Evolutionary conservation across 169 alveolate species (phyloP).

Genomic region (Plasmodium sp.): DNA sequence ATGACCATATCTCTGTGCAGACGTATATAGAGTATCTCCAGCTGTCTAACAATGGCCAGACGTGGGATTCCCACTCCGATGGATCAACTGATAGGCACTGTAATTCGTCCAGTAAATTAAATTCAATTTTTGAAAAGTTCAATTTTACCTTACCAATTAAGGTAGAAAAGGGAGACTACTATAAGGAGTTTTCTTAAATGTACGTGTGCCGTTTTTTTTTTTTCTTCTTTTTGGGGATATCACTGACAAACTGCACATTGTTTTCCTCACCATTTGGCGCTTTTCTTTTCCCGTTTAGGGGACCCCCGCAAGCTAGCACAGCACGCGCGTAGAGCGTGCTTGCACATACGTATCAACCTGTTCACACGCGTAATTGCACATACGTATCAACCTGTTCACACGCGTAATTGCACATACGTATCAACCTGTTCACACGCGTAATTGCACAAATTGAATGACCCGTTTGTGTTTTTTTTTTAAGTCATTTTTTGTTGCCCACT

Average conservation of each 20-base stretch:
- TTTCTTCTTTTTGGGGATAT: neutral
- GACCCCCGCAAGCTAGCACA: neutral
- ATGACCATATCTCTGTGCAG: slow-evolving; percentile 56
- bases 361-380: neutral
- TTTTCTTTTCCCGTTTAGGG: neutral
- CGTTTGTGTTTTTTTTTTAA: neutral
- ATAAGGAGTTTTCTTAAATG: slow-evolving; percentile 43
- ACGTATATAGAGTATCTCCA: slow-evolving; percentile 44
- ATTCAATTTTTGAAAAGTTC: slow-evolving; percentile 12
- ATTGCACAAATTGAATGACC: neutral
- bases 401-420: neutral
- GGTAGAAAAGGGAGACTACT: slow-evolving; percentile 46
- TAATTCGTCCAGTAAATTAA: neutral
- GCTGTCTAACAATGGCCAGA: neutral
- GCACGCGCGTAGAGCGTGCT: neutral
- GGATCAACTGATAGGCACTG: neutral
- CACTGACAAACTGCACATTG: neutral
- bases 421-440: neutral
- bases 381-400: neutral
- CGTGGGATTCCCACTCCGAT: neutral
- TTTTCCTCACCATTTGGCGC: neutral
- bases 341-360: neutral
- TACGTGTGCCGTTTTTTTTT: neutral
- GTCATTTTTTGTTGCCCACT: neutral
- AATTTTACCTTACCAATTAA: slow-evolving; percentile 51